Evolutionary conservation across 768 basidiomycete species (phyloP), one percentile per base, ranked within the genome.

Genomic region (Mycena olivaceomarginata): DNA sequence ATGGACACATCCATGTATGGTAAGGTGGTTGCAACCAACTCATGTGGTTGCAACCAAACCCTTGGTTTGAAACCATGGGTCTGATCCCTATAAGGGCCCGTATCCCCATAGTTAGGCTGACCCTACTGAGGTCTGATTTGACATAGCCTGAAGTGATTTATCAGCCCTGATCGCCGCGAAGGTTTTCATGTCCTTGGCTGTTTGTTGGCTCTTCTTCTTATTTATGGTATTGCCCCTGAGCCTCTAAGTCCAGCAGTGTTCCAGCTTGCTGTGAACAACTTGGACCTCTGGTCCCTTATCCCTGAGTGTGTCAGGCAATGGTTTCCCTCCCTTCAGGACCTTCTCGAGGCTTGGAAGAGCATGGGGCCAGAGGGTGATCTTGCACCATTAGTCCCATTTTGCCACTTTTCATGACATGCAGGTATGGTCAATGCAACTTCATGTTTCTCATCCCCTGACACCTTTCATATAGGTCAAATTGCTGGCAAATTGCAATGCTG

Each of bases 191-290:
- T 46, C 8, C 53, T 79, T 5, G 78, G 78, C 22, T 71, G 46
- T 18, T 25, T 76, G 0, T 18, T 22, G 31, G 70, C 25, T 13
- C 31, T 79, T 0, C 13, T 69, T 10, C 22, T 79, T 5, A 56
- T 79, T 48, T 48, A 63, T 45, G 75, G 70, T 3, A 57, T 64
- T 22, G 57, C 73, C n/a, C 74, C 78, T 41, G 64, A 62, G 15
- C 63, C 62, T 40, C 39, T 77, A 2, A 67, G 70, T 16, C 78
- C 78, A 18, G 46, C 70, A 25, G 9, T 79, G 2, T 48, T 79
- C 16, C 75, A 79, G 43, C 77, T 31, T n/a, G 45, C 66, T 67
- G 59, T 48, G 4, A 62, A 77, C 66, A 22, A 22, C 53, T 77
- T 75, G 25, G 60, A 79, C 41, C 41, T 73, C 1, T 4, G 31